Evolutionary conservation across 495 filamentous ascomycete genomes (phyloP).

Genomic region (Penicillium malachiteum): DNA sequence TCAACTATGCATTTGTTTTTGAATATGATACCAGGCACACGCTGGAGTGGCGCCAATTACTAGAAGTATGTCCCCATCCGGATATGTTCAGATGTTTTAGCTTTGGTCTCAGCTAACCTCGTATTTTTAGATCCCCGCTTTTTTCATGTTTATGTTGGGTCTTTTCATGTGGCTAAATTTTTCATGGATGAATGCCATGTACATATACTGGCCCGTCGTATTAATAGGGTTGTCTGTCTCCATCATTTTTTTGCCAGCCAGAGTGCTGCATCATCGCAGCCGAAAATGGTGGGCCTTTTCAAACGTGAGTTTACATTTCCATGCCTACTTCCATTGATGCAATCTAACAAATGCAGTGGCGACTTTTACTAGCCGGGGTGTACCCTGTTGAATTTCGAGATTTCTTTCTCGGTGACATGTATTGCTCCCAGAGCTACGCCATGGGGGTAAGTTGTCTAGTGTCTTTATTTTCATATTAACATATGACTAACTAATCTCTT

Average conservation of each 20-base stretch:
- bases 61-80: conserved; percentile 52
- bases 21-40: conserved; percentile 86
- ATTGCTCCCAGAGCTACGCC: conserved; percentile 88
- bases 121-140: conserved; percentile 59
- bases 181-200: conserved; percentile 64
- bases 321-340: neutral
- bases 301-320: conserved; percentile 59
- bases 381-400: conserved; percentile 96
- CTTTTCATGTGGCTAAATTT: conserved; percentile 88
- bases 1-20: conserved; percentile 96
- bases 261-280: conserved; percentile 70
- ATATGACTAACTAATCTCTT: conserved; percentile 21
- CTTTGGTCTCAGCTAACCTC: conserved; percentile 10
- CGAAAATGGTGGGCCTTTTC: conserved; percentile 83
- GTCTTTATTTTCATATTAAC: neutral
- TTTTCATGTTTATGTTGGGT: conserved; percentile 76
- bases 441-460: conserved; percentile 65
- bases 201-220: conserved; percentile 85
- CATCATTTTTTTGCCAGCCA: conserved; percentile 73
- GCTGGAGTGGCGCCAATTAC: conserved; percentile 84
- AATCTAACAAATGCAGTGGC: conserved; percentile 60
- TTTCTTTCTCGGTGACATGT: conserved; percentile 97
- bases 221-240: conserved; percentile 64
- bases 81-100: neutral
- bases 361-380: conserved; percentile 77